These are phyloP conservation scores for Quambalaria eucalypti DNA, from an alignment of 1,284 basidiomycete genomes.

Conservation along the genomic window DNA sequence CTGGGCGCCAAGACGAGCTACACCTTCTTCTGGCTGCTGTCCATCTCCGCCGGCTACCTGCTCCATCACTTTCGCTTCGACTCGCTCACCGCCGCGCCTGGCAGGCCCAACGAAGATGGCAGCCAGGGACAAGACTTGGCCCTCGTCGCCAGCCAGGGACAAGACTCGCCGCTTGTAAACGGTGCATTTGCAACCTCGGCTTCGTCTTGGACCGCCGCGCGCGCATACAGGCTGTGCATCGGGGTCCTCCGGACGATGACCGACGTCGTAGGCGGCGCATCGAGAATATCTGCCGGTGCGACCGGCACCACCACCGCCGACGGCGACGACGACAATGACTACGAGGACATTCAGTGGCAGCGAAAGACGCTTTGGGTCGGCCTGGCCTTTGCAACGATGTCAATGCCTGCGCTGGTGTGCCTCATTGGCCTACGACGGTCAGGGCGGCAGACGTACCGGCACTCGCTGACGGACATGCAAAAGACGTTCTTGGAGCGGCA, in stretches of 20 bases:
- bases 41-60: slow-evolving; percentile 50
- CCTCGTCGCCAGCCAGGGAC: background rate
- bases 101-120: background rate
- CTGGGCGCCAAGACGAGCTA: slow-evolving; percentile 53
- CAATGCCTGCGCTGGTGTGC: slow-evolving; percentile 51
- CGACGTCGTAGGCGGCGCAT: background rate
- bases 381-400: slow-evolving; percentile 54
- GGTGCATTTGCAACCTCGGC: background rate
- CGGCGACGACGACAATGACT: slow-evolving; percentile 7
- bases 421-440: slow-evolving; percentile 34
- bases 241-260: background rate
- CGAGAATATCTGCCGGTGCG: no score
- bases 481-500: slow-evolving; percentile 51
- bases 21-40: slow-evolving; percentile 51
- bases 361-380: slow-evolving; percentile 55
- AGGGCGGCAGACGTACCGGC: slow-evolving; percentile 42
- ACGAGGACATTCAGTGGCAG: slow-evolving; percentile 52
- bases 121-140: background rate
- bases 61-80: slow-evolving; percentile 45
- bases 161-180: no score
- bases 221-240: no score
- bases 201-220: background rate
- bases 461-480: slow-evolving; percentile 47
- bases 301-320: background rate
- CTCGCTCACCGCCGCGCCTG: background rate